These are phyloP conservation scores for Pelargonium fulgidum DNA, from an alignment of 441 rosid species.

Conservation along the genomic window DNA sequence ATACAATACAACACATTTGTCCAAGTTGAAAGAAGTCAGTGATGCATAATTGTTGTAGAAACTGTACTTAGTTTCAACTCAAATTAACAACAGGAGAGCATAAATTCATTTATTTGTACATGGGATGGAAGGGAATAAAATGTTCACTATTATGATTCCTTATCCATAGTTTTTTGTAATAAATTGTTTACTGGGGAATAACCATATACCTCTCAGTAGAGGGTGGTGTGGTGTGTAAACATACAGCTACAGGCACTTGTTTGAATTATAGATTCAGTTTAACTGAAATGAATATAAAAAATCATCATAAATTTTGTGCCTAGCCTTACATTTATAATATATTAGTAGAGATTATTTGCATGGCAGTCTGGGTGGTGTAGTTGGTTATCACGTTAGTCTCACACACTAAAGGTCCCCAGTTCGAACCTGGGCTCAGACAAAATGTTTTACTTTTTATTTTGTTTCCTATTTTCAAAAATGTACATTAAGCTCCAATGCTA, in stretches of 20 bases:
- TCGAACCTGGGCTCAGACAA: conserved; percentile 97
- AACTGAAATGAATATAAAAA: too few species aligned
- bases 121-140: conserved; percentile 2
- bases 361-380: conserved; percentile 12
- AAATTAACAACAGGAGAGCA: background rate
- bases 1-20: background rate
- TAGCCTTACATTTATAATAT: too few species aligned
- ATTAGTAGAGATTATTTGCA: too few species aligned
- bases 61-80: background rate
- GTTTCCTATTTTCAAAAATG: too few species aligned
- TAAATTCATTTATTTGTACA: background rate
- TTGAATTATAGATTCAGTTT: too few species aligned
- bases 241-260: too few species aligned
- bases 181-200: too few species aligned
- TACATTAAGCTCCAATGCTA: background rate
- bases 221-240: too few species aligned
- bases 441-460: too few species aligned
- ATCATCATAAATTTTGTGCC: too few species aligned
- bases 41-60: conserved; percentile 6
- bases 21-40: background rate
- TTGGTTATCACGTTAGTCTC: conserved; percentile 12
- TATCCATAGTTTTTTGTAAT: background rate
- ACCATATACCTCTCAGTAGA: too few species aligned
- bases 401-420: conserved; percentile 99
- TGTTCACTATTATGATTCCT: background rate